phyloP scores from a whole-genome alignment of 2,329 filamentous ascomycete species.

The Capronia americana region DNA sequence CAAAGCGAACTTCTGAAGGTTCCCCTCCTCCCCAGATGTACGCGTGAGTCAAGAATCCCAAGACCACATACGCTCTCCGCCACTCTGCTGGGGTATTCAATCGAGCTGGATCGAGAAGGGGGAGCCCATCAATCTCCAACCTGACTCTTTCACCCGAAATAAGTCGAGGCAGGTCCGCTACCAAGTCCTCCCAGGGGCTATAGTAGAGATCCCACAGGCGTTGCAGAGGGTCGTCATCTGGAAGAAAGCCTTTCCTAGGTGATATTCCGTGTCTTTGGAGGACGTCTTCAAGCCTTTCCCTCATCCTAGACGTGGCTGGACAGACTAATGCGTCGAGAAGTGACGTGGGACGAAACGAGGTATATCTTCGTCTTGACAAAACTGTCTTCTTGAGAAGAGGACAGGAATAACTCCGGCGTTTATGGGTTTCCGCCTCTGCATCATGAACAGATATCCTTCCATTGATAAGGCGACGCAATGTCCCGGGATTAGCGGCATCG shows the following conservation, averaged over 20 bases:
- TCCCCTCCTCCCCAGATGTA: slow-evolving; percentile 83
- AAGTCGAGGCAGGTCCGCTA: slow-evolving; percentile 76
- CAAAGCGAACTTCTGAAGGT: slow-evolving; percentile 66
- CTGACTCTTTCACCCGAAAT: slow-evolving; percentile 78
- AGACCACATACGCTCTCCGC: slow-evolving; percentile 78
- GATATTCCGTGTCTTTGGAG: slow-evolving; percentile 19
- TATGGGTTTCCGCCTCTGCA: background rate
- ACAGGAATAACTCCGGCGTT: background rate
- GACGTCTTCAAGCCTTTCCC: slow-evolving; percentile 17
- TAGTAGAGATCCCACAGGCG: slow-evolving; percentile 83
- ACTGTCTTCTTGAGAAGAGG: background rate
- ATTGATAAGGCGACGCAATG: slow-evolving; percentile 2
- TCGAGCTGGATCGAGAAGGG: slow-evolving; percentile 76
- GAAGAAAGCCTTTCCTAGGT: slow-evolving; percentile 76
- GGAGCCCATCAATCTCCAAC: slow-evolving; percentile 75
- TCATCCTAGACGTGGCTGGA: slow-evolving; percentile 18
- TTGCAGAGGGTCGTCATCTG: slow-evolving; percentile 74
- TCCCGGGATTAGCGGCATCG: background rate
- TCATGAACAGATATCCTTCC: background rate
- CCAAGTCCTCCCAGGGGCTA: slow-evolving; percentile 84
- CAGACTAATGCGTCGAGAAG: background rate
- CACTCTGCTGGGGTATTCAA: slow-evolving; percentile 83
- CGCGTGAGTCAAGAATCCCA: slow-evolving; percentile 77
- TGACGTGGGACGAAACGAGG: background rate
- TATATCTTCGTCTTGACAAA: background rate